A percentile compares a stretch with the other conserved stretches of the same genome.
Evolutionary conservation across 805 yeast genomes (phyloP).

Genomic region (Cyberlindnera sargentensis): DNA sequence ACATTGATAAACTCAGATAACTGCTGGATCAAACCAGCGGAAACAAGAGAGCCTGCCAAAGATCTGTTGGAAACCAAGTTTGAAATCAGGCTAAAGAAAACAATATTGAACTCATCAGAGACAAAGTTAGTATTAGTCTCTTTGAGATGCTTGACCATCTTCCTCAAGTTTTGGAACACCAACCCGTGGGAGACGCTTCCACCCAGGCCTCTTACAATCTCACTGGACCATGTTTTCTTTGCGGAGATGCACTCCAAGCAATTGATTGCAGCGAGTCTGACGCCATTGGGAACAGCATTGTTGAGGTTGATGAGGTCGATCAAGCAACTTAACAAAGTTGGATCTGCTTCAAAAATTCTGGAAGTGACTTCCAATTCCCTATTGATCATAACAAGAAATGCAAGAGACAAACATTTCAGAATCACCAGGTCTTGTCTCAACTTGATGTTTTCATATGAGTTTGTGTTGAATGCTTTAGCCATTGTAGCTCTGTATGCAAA

Average conservation of each 20-base stretch:
- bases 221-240: slow-evolving; percentile 66
- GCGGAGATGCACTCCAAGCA: slow-evolving; percentile 65
- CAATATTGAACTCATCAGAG: slow-evolving; percentile 40
- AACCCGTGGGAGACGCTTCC: slow-evolving; percentile 86
- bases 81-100: slow-evolving; percentile 56
- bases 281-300: slow-evolving; percentile 41
- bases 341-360: slow-evolving; percentile 63
- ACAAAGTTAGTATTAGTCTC: slow-evolving; percentile 30
- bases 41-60: slow-evolving; percentile 47
- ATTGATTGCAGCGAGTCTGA: slow-evolving; percentile 54
- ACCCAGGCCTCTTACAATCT: slow-evolving; percentile 67
- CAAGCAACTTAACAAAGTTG: slow-evolving; percentile 59
- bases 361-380: slow-evolving; percentile 55
- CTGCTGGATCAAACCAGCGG: slow-evolving; percentile 71
- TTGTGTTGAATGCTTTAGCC: slow-evolving; percentile 66
- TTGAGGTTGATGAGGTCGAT: slow-evolving; percentile 72
- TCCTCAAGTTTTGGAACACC: slow-evolving; percentile 63
- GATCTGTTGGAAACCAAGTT: slow-evolving; percentile 52
- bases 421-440: slow-evolving; percentile 54
- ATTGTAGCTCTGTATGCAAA: slow-evolving; percentile 54
- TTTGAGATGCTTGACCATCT: slow-evolving; percentile 45
- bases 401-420: slow-evolving; percentile 60
- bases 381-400: slow-evolving; percentile 52
- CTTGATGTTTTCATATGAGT: slow-evolving; percentile 43
- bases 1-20: slow-evolving; percentile 54